A percentile compares a stretch with the other conserved stretches of the same genome.
phyloP scores from a whole-genome alignment of 78 protist species.

The Dictyostelium discoideum region DNA sequence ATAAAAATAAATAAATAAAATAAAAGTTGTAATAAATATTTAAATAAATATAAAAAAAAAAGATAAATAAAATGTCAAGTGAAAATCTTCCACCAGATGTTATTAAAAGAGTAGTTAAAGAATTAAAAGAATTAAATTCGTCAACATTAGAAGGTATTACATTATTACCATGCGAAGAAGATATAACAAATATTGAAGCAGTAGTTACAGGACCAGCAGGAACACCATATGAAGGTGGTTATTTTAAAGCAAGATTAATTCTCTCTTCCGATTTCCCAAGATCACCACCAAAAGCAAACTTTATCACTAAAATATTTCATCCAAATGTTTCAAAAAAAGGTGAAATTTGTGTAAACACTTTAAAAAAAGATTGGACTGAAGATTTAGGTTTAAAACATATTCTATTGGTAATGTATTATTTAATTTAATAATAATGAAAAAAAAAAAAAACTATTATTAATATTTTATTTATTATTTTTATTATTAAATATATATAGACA shows the following conservation, averaged over 20 bases:
- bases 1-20: too few species aligned
- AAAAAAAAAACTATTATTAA: not conserved
- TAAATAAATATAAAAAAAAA: not conserved
- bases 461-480: not conserved
- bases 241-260: constrained; percentile 87
- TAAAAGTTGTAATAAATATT: not conserved
- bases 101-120: constrained; percentile 83
- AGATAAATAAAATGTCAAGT: constrained; percentile 35
- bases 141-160: constrained; percentile 86
- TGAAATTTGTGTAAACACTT: constrained; percentile 98
- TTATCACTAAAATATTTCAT: constrained; percentile 97
- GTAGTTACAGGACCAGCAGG: constrained; percentile 95
- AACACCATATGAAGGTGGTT: constrained; percentile 99
- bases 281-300: constrained; percentile 97
- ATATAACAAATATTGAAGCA: constrained; percentile 89
- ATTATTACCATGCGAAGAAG: constrained; percentile 86
- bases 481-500: constrained; percentile 43
- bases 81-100: constrained; percentile 87
- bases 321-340: constrained; percentile 98
- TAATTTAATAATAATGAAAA: not conserved
- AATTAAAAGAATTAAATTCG: constrained; percentile 65
- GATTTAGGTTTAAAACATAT: constrained; percentile 93
- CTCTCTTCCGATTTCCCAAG: constrained; percentile 92
- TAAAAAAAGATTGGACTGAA: constrained; percentile 98
- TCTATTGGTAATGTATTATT: constrained; percentile 75